These are phyloP conservation scores for Gomphus bonarii DNA, from an alignment of 1,284 basidiomycete species.

Conservation along the genomic window DNA sequence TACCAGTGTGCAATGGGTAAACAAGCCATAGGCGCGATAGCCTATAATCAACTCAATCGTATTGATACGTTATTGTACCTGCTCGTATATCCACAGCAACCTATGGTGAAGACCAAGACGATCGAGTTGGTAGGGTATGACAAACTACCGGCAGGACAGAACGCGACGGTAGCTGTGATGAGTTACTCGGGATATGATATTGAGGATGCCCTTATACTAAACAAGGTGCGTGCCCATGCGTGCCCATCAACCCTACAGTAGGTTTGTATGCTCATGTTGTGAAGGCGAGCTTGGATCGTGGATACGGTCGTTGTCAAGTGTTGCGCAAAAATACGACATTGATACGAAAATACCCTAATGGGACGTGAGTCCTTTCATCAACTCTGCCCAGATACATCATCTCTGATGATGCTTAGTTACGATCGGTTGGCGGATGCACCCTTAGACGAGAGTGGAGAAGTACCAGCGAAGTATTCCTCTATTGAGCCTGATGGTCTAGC, in stretches of 20 bases:
- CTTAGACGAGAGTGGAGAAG: slow-evolving; percentile 67
- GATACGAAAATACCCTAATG: slow-evolving; percentile 94
- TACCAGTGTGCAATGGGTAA: slow-evolving; percentile 99
- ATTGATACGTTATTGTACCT: slow-evolving; percentile 99
- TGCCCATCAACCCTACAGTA: neutral
- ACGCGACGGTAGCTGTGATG: slow-evolving; percentile 98
- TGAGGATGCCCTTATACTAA: slow-evolving; percentile 96
- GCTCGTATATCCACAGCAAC: slow-evolving; percentile 98
- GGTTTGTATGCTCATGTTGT: neutral
- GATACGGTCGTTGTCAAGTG: slow-evolving; percentile 96
- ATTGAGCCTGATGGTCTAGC: slow-evolving; percentile 90
- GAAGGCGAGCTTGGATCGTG: slow-evolving; percentile 88
- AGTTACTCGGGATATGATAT: slow-evolving; percentile 99
- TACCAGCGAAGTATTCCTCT: slow-evolving; percentile 81
- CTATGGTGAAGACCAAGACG: slow-evolving; percentile 99
- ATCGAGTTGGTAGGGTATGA: slow-evolving; percentile 98
- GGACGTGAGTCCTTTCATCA: slow-evolving; percentile 57
- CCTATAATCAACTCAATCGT: slow-evolving; percentile 94
- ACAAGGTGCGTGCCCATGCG: slow-evolving; percentile 56
- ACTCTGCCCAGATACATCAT: neutral
- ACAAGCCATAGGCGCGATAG: slow-evolving; percentile 99
- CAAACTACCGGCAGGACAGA: slow-evolving; percentile 94
- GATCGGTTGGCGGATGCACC: slow-evolving; percentile 94
- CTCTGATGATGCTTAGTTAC: slow-evolving; percentile 38
- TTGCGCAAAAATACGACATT: slow-evolving; percentile 92